phyloP scores from a whole-genome alignment of 352 stramenopile genomes.

The Pythium pyrilobum region DNA sequence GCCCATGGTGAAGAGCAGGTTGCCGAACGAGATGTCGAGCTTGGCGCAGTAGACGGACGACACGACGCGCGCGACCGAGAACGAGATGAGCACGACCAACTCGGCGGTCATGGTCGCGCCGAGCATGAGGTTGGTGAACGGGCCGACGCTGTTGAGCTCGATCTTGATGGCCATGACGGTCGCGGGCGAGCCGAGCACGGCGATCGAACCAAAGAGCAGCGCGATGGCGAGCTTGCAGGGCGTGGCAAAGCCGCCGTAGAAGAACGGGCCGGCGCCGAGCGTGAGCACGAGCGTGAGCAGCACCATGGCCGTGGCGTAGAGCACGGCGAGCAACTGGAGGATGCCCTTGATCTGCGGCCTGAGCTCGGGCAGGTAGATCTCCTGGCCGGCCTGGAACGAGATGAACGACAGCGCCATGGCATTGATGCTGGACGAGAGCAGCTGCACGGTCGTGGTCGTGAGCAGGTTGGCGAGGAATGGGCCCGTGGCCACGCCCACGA shows the following conservation, averaged over 20 bases:
- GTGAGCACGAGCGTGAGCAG: constrained; percentile 39
- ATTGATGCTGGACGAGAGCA: constrained; percentile 50
- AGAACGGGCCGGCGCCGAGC: constrained; percentile 48
- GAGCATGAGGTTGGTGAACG: constrained; percentile 74
- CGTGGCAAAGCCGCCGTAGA: constrained; percentile 40
- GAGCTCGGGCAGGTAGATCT: constrained; percentile 67
- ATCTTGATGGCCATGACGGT: constrained; percentile 81
- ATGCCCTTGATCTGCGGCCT: constrained; percentile 57
- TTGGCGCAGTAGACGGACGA: constrained; percentile 60
- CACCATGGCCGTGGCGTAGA: constrained; percentile 54
- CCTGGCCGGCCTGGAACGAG: constrained; percentile 66
- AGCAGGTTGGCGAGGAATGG: constrained; percentile 54
- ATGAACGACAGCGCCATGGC: constrained; percentile 67
- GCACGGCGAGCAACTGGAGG: constrained; percentile 35
- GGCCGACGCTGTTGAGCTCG: constrained; percentile 64
- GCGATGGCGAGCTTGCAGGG: constrained; percentile 58
- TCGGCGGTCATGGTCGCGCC: constrained; percentile 64
- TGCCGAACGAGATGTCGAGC: constrained; percentile 39
- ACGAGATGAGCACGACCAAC: constrained; percentile 67
- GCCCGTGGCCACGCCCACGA: constrained; percentile 49
- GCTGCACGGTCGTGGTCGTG: constrained; percentile 26
- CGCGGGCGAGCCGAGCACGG: constrained; percentile 52
- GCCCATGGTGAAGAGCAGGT: constrained; percentile 48
- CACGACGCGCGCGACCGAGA: constrained; percentile 59
- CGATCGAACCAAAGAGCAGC: constrained; percentile 73